These are phyloP conservation scores for Conringia planisiliqua DNA, from an alignment of 345 rosid species.

Conservation along the genomic window DNA sequence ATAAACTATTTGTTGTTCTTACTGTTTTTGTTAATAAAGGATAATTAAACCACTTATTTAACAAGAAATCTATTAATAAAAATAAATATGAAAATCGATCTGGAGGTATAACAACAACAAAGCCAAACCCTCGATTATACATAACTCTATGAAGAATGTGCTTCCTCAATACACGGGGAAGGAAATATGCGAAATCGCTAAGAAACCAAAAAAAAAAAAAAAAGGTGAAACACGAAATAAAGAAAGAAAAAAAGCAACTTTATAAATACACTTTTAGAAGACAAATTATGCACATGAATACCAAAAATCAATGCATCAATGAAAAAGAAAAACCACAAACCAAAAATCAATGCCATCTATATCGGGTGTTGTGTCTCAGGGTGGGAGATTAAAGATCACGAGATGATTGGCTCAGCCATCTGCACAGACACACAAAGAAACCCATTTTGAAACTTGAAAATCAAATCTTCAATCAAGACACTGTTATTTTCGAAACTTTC, in stretches of 20 bases:
- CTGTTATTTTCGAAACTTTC: neutral
- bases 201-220: neutral
- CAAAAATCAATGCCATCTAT: conserved; percentile 14
- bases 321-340: neutral
- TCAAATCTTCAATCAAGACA: neutral
- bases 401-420: conserved; percentile 84
- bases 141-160: conserved; percentile 9
- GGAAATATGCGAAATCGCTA: neutral
- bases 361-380: conserved; percentile 33
- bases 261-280: conserved; percentile 38
- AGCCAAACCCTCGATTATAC: conserved; percentile 1
- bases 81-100: neutral
- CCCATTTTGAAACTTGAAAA: neutral
- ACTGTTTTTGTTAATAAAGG: neutral
- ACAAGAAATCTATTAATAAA: neutral
- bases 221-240: neutral
- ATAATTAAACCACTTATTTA: neutral
- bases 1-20: neutral
- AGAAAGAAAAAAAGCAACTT: conserved; percentile 22
- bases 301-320: conserved; percentile 46
- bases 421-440: conserved; percentile 30
- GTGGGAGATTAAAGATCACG: conserved; percentile 50
- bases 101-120: neutral
- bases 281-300: conserved; percentile 48
- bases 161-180: neutral